Percentiles rank a stretch among this genome's conserved stretches.
These are phyloP conservation scores for Sporopachydermia cereana DNA, from an alignment of 1,139 yeast species.

Conservation along the genomic window DNA sequence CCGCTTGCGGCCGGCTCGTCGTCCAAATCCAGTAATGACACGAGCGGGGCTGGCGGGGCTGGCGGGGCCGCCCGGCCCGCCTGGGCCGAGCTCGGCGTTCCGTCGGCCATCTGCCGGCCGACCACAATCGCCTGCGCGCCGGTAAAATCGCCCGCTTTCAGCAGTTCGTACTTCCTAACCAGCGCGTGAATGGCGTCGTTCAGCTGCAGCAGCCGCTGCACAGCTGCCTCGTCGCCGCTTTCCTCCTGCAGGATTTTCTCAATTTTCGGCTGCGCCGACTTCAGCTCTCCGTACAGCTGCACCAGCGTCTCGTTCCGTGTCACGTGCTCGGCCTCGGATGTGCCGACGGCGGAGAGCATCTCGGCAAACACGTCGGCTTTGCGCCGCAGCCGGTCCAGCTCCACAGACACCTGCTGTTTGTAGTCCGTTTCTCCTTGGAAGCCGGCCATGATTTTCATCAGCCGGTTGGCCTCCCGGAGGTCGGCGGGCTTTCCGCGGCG, in stretches of 20 bases:
- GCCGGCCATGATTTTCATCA: constrained; percentile 98
- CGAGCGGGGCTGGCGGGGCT: constrained; percentile 24
- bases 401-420: constrained; percentile 71
- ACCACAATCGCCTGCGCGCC: constrained; percentile 50
- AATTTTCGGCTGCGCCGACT: constrained; percentile 78
- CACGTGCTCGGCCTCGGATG: constrained; percentile 29
- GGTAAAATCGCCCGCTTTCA: constrained; percentile 52
- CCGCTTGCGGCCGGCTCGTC: constrained; percentile 34
- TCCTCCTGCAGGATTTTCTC: constrained; percentile 75
- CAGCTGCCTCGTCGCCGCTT: constrained; percentile 48
- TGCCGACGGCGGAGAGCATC: constrained; percentile 60
- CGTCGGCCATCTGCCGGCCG: constrained; percentile 13
- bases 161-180: constrained; percentile 51
- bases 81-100: constrained; percentile 22
- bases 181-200: constrained; percentile 71
- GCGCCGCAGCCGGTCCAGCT: constrained; percentile 71
- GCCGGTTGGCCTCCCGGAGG: constrained; percentile 86
- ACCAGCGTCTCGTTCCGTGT: constrained; percentile 52
- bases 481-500: constrained; percentile 95
- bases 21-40: constrained; percentile 72
- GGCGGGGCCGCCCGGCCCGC: constrained; percentile 23
- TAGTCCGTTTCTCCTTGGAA: constrained; percentile 69
- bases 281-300: constrained; percentile 70
- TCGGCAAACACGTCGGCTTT: constrained; percentile 87
- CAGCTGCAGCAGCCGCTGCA: constrained; percentile 51